Conservation (phyloP, 2,329 filamentous ascomycete species). For the Orbilia oligospora region DNA sequence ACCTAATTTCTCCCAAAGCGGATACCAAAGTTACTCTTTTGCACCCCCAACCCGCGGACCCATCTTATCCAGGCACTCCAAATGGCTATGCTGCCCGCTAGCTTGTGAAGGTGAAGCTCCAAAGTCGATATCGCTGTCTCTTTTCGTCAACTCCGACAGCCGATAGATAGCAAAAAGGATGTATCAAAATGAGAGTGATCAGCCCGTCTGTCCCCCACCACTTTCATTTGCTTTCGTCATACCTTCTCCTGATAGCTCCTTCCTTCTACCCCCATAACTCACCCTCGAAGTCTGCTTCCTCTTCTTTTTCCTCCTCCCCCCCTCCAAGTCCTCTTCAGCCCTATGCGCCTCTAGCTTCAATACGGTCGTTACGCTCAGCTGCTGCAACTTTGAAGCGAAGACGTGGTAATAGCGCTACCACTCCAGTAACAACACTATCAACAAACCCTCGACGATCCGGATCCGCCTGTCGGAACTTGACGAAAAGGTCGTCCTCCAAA, state of each 20-base stretch:
- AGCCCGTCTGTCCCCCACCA: slow-evolving; percentile 49
- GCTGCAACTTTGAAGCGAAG: slow-evolving; percentile 4
- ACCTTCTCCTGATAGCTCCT: slow-evolving; percentile 45
- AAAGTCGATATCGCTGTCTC: slow-evolving; percentile 2
- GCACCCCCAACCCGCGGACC: slow-evolving; percentile 5
- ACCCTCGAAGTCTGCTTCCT: slow-evolving; percentile 6
- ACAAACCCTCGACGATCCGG: neutral
- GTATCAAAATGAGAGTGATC: slow-evolving; percentile 61
- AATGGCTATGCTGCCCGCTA: neutral
- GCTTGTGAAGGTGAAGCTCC: slow-evolving; percentile 15
- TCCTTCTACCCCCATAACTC: slow-evolving; percentile 45
- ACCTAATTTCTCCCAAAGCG: slow-evolving; percentile 11
- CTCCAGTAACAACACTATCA: neutral
- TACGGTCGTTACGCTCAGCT: slow-evolving; percentile 40
- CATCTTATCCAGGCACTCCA: neutral
- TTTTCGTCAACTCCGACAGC: slow-evolving; percentile 12
- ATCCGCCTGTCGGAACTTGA: slow-evolving; percentile 11
- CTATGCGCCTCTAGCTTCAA: slow-evolving; percentile 18
- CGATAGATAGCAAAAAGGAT: slow-evolving; percentile 38
- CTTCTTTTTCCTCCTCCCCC: neutral
- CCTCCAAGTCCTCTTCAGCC: no score
- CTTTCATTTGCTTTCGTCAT: slow-evolving; percentile 33
- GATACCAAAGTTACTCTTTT: neutral
- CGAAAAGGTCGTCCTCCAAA: slow-evolving; percentile 14
- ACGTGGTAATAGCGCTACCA: neutral